These are phyloP conservation scores for Coniosporium apollinis DNA, from an alignment of 495 filamentous ascomycete genomes.

Conservation along the genomic window DNA sequence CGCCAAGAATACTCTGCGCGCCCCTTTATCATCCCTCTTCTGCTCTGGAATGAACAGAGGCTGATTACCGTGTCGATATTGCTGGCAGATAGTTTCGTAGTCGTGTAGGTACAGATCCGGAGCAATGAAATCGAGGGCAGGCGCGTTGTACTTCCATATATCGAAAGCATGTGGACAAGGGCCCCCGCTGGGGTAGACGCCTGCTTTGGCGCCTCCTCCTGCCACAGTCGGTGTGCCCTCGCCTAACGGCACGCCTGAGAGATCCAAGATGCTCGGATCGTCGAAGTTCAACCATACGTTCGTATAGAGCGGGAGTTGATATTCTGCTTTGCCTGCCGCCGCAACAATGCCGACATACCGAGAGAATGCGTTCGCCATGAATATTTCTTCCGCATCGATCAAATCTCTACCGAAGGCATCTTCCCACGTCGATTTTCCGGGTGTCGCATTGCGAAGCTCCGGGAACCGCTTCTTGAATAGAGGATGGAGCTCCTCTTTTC, in stretches of 20 bases:
- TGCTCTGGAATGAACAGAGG: constrained; percentile 37
- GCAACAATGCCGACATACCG: constrained; percentile 29
- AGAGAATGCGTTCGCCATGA: constrained; percentile 35
- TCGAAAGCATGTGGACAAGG: constrained; percentile 26
- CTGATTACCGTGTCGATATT: constrained; percentile 30
- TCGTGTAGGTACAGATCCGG: constrained; percentile 34
- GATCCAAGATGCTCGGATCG: no score
- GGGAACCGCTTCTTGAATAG: constrained; percentile 17
- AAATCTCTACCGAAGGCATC: constrained; percentile 25
- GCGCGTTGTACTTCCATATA: constrained; percentile 28
- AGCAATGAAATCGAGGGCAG: constrained; percentile 30
- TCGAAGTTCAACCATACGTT: constrained; percentile 32
- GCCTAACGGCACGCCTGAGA: no score
- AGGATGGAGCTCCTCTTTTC: constrained; percentile 22
- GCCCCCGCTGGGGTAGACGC: constrained; percentile 32
- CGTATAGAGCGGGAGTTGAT: constrained; percentile 30
- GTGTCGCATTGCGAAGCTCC: neutral
- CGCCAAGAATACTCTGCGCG: constrained; percentile 28
- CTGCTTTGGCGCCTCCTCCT: constrained; percentile 28
- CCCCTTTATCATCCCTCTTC: constrained; percentile 30
- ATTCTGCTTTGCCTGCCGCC: constrained; percentile 25
- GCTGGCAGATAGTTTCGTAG: constrained; percentile 24
- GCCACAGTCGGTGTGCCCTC: constrained; percentile 24
- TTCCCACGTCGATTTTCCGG: no score
- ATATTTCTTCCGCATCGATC: constrained; percentile 31